phyloP scores from a whole-genome alignment of 164 flowering plant genomes.

The Santalum album region DNA sequence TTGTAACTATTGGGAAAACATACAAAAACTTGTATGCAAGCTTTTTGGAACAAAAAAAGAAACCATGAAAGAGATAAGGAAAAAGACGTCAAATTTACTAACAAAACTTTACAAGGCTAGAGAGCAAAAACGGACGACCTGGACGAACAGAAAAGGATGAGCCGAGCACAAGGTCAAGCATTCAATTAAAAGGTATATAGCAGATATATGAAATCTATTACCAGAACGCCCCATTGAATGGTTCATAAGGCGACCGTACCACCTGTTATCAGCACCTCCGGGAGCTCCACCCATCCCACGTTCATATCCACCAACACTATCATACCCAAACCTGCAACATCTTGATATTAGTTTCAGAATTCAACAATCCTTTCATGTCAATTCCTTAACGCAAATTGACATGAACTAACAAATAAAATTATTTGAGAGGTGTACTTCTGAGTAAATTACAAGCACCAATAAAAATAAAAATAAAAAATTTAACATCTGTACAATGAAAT shows the following conservation, averaged over 20 bases:
- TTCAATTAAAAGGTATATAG: neutral
- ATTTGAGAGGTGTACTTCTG: too few species aligned
- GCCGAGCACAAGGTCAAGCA: neutral
- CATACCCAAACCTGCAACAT: slow-evolving; percentile 2
- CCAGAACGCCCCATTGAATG: neutral
- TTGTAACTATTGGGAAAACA: too few species aligned
- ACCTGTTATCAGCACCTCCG: slow-evolving; percentile 1
- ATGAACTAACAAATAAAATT: neutral
- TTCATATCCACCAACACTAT: slow-evolving; percentile 4
- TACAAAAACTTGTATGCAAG: too few species aligned
- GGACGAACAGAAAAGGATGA: neutral
- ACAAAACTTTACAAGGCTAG: neutral
- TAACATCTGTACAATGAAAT: too few species aligned
- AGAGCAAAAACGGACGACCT: neutral
- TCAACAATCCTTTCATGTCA: neutral
- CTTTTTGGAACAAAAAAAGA: neutral
- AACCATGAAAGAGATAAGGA: neutral
- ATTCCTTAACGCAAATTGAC: neutral
- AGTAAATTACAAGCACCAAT: too few species aligned
- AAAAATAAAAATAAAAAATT: too few species aligned
- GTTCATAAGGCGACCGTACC: slow-evolving; percentile 2
- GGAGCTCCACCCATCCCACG: slow-evolving; percentile 1
- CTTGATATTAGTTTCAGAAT: neutral
- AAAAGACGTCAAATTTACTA: neutral
- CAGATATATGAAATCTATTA: neutral